phyloP scores from a whole-genome alignment of 2,329 filamentous ascomycete species.

The Hypoxylon sp. region DNA sequence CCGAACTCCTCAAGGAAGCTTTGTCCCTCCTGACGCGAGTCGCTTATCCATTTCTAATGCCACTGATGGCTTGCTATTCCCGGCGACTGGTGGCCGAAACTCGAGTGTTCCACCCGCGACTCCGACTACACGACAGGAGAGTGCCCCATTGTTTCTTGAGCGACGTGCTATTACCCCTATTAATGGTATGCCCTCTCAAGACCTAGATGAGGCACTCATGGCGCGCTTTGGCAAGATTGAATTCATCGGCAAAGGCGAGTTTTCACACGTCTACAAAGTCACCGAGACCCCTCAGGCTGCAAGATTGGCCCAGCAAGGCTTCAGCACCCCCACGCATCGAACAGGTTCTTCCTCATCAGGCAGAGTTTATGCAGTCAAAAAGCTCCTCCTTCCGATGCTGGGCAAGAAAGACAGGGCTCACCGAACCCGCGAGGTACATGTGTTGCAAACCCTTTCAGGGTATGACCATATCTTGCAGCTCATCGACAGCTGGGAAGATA shows the following conservation, averaged over 20 bases:
- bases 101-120: slow-evolving; percentile 79
- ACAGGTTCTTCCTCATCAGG: slow-evolving; percentile 68
- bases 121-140: slow-evolving; percentile 76
- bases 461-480: slow-evolving; percentile 89
- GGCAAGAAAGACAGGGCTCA: slow-evolving; percentile 84
- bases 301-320: slow-evolving; percentile 58
- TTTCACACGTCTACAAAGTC: slow-evolving; percentile 91
- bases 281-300: slow-evolving; percentile 58
- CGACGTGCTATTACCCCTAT: slow-evolving; percentile 76
- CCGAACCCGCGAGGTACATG: slow-evolving; percentile 86
- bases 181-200: slow-evolving; percentile 75
- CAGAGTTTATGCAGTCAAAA: slow-evolving; percentile 91
- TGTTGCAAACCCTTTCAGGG: slow-evolving; percentile 80
- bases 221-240: slow-evolving; percentile 85
- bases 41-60: slow-evolving; percentile 83
- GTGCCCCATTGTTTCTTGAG: slow-evolving; percentile 68
- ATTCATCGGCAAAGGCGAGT: slow-evolving; percentile 87
- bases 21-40: slow-evolving; percentile 83
- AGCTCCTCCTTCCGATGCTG: slow-evolving; percentile 82
- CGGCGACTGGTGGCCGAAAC: slow-evolving; percentile 50
- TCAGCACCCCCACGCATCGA: slow-evolving; percentile 62
- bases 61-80: slow-evolving; percentile 56
- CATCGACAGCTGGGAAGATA: slow-evolving; percentile 88
- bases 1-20: slow-evolving; percentile 81
- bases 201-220: slow-evolving; percentile 80